Percentiles rank a stretch among this genome's conserved stretches.
These are phyloP conservation scores for Auriscalpium microsporum DNA, from an alignment of 768 basidiomycete species.

Conservation along the genomic window DNA sequence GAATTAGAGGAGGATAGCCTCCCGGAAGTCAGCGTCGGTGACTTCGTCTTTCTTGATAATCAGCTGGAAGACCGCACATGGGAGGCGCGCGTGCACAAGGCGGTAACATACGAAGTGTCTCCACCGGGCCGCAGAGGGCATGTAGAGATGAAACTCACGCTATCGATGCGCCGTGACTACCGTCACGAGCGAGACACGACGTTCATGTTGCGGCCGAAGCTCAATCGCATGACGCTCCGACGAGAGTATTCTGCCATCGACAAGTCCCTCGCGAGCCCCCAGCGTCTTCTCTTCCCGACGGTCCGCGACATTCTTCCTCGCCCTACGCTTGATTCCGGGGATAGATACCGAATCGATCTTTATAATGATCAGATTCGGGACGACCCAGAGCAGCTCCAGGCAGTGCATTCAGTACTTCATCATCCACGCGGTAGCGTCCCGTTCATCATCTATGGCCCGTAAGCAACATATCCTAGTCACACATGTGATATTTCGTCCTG, in stretches of 20 bases:
- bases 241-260: slow-evolving; percentile 55
- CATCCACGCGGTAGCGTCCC: slow-evolving; percentile 40
- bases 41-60: slow-evolving; percentile 9
- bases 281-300: slow-evolving; percentile 44
- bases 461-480: slow-evolving; percentile 17
- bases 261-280: slow-evolving; percentile 29
- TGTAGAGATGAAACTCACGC: slow-evolving; percentile 37
- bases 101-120: neutral
- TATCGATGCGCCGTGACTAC: slow-evolving; percentile 41
- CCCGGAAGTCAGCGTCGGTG: slow-evolving; percentile 2
- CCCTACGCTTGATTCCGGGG: slow-evolving; percentile 7
- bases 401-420: slow-evolving; percentile 38
- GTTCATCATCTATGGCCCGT: slow-evolving; percentile 59
- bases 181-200: slow-evolving; percentile 25
- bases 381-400: slow-evolving; percentile 41
- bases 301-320: slow-evolving; percentile 20
- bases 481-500: neutral
- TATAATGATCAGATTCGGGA: slow-evolving; percentile 36
- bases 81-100: slow-evolving; percentile 2
- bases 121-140: too few species aligned
- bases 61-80: slow-evolving; percentile 3
- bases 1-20: slow-evolving; percentile 6
- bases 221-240: slow-evolving; percentile 47
- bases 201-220: slow-evolving; percentile 43
- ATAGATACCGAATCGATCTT: slow-evolving; percentile 14